Evolutionary conservation across 116 monocot species (phyloP).

Genomic region (Cymodocea nodosa): DNA sequence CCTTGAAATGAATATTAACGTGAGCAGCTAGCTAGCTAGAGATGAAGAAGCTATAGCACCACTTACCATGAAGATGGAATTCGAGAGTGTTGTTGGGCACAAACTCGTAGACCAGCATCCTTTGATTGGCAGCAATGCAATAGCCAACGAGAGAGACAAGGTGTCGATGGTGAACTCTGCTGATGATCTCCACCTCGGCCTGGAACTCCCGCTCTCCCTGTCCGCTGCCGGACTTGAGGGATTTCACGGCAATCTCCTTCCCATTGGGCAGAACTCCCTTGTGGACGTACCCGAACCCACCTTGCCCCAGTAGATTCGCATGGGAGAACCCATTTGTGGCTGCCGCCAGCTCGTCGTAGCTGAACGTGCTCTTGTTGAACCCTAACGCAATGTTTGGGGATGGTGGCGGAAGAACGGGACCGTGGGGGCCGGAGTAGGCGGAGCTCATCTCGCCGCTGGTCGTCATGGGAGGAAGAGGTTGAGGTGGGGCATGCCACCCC

Average conservation of each 20-base stretch:
- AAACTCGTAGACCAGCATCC: constrained; percentile 59
- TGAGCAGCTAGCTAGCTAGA: too few species aligned
- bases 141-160: constrained; percentile 69
- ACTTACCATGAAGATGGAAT: constrained; percentile 41
- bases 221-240: constrained; percentile 51
- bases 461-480: constrained; percentile 14
- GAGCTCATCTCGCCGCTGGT: constrained; percentile 37
- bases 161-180: constrained; percentile 58
- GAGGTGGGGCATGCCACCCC: constrained; percentile 21
- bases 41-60: too few species aligned
- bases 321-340: constrained; percentile 37
- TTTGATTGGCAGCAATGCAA: constrained; percentile 43
- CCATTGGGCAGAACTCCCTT: constrained; percentile 53
- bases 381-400: constrained; percentile 35
- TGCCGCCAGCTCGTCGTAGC: constrained; percentile 41
- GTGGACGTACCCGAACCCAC: constrained; percentile 66
- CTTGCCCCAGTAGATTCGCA: constrained; percentile 48
- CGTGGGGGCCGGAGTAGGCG: constrained; percentile 29
- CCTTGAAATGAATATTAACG: too few species aligned
- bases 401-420: constrained; percentile 31
- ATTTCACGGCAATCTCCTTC: constrained; percentile 55
- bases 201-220: constrained; percentile 71
- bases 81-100: constrained; percentile 58
- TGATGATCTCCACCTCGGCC: constrained; percentile 14
- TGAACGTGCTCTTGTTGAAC: constrained; percentile 52